phyloP scores from a whole-genome alignment of 306 rosid genomes.

The Mimosa bimucronata region DNA sequence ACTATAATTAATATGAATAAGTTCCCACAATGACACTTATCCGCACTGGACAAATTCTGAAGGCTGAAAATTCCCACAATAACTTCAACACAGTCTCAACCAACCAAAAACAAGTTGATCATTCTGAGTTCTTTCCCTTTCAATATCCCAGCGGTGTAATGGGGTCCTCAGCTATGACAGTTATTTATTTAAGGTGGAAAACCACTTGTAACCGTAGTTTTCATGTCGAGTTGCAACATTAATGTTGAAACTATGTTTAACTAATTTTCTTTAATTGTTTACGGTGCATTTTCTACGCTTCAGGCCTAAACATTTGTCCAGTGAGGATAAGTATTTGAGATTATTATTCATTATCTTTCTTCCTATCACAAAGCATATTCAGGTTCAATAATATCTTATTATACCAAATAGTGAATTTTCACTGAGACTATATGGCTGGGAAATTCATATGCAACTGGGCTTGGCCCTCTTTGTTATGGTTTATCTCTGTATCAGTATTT shows the following conservation, averaged over 20 bases:
- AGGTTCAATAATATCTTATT: not conserved
- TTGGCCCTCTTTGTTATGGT: slow-evolving; percentile 32
- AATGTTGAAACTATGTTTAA: not conserved
- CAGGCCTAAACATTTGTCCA: not conserved
- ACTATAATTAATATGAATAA: not conserved
- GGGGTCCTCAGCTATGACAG: not conserved
- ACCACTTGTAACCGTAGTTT: not conserved
- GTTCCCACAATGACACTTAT: not conserved
- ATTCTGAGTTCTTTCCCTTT: not conserved
- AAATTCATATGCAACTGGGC: slow-evolving; percentile 17
- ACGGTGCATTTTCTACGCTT: not conserved
- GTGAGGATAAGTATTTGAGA: not conserved
- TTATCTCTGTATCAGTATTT: slow-evolving; percentile 4
- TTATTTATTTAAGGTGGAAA: not conserved
- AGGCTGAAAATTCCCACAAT: not conserved
- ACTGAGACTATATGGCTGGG: slow-evolving; percentile 22
- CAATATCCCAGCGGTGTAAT: not conserved
- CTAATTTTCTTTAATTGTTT: not conserved
- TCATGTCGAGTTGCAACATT: not conserved
- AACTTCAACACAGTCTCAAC: not conserved
- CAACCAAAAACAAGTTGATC: not conserved
- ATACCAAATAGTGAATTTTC: not conserved
- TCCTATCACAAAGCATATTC: slow-evolving; percentile 12
- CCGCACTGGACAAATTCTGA: not conserved
- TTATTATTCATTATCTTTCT: not conserved